Percentiles rank a stretch among this genome's conserved stretches.
phyloP scores from a whole-genome alignment of 441 rosid species.

The Lagerstroemia fauriei region DNA sequence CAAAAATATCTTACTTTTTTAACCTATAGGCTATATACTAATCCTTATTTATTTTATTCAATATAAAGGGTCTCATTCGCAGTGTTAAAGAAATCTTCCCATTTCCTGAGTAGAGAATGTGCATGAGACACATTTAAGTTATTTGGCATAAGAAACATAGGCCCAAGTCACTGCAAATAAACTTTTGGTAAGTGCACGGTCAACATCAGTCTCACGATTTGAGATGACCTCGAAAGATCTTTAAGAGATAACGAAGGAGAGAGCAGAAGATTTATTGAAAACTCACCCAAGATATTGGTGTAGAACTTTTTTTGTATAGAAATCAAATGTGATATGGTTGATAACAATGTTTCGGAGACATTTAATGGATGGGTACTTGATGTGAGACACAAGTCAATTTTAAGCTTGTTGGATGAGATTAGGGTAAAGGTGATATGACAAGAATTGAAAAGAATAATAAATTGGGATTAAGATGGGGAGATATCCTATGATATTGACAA shows the following conservation, averaged over 20 bases:
- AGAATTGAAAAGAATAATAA: not conserved
- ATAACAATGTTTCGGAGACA: not conserved
- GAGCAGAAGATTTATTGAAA: not conserved
- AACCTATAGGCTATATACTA: not conserved
- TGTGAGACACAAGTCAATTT: not conserved
- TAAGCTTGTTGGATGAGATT: not conserved
- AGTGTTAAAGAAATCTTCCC: not conserved
- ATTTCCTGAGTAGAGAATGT: not conserved
- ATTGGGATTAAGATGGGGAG: not conserved
- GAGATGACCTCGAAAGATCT: not conserved
- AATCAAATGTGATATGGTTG: not conserved
- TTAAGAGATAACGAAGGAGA: not conserved
- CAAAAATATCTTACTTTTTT: not conserved
- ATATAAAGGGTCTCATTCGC: not conserved
- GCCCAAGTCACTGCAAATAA: not conserved
- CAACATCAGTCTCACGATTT: not conserved
- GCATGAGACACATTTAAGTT: not conserved
- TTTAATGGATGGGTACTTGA: not conserved
- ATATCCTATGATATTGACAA: not conserved
- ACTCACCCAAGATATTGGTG: not conserved
- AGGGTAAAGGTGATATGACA: not conserved
- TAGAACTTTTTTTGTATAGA: not conserved
- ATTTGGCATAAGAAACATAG: not conserved
- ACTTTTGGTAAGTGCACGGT: not conserved
- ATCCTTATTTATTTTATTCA: not conserved